Evolutionary conservation across 805 yeast genomes (phyloP).

Genomic region (Saturnispora halmiae): DNA sequence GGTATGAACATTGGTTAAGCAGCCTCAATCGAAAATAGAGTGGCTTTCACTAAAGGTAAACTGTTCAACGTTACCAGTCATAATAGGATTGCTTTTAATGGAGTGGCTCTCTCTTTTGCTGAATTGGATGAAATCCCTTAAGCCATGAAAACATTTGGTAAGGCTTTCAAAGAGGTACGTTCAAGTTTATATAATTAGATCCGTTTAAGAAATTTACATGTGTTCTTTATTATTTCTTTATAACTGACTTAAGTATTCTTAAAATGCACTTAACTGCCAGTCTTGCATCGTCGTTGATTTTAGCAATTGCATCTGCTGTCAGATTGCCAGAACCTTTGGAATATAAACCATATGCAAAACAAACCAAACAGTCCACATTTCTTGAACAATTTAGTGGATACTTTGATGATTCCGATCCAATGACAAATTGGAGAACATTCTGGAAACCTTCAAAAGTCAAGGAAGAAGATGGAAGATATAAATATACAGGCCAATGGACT

Average conservation of each 20-base stretch:
- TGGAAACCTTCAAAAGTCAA: constrained; percentile 58
- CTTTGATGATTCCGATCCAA: constrained; percentile 62
- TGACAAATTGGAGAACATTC: constrained; percentile 30
- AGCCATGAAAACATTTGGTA: constrained; percentile 25
- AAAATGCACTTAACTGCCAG: not conserved
- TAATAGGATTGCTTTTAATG: constrained; percentile 20
- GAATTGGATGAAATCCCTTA: constrained; percentile 18
- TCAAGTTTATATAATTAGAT: constrained; percentile 9
- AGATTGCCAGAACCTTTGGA: not conserved
- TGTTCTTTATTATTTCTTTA: not conserved
- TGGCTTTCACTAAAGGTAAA: constrained; percentile 27
- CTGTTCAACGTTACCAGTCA: constrained; percentile 27
- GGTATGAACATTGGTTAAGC: constrained; percentile 25
- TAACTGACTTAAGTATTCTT: not conserved
- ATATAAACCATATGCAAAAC: constrained; percentile 18
- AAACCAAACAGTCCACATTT: constrained; percentile 22
- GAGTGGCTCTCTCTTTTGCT: constrained; percentile 28
- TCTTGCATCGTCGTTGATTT: not conserved
- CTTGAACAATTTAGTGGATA: constrained; percentile 30
- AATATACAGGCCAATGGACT: constrained; percentile 69
- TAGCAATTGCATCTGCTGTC: not conserved
- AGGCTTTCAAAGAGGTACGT: constrained; percentile 18
- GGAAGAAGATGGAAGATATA: constrained; percentile 43
- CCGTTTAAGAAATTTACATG: not conserved
- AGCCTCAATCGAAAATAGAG: constrained; percentile 20